Base-by-base conservation (phyloP, 2,329 filamentous ascomycete genomes). In the Setomelanomma holmii region DNA sequence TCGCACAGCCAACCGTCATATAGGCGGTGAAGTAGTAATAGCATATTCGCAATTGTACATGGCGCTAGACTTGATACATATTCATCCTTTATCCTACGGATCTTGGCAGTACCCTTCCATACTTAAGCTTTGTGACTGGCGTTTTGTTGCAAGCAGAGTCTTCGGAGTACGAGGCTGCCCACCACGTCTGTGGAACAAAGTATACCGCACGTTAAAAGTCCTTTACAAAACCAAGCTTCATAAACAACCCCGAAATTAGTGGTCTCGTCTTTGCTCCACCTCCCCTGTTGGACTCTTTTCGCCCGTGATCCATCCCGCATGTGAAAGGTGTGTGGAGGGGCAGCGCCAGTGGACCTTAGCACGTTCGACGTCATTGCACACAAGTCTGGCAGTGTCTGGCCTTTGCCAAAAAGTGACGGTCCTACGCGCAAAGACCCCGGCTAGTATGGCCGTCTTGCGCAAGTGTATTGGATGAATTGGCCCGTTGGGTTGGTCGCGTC, bases 401-500 rank as follows among this genome's bases (percentile, higher is more conserved):
- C 53, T 47, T 51, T 41, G 14, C 42, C 44, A 2, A 30, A 49
- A 51, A 49, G 45, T 49, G 44, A 51, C 58, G 53, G 55, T 51
- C 40, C 53, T 20, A 60, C 50, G 53, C 46, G 49, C 43, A 41
- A 40, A 45, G 50, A 4, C 33, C 43, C 24, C 36, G 19, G 38
- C 45, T 58, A 63, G 59, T 45, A 47, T 22, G 27, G 36, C 33
- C 35, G 33, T 14, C 27, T 55, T 60, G 58, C 58, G 51, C 43
- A 56, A 55, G 51, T 39, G 50, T 51, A 64, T 64, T 61, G 55
- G 53, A 51, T 44, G 43, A n/a, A n/a, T n/a, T n/a, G n/a, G n/a
- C n/a, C n/a, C n/a, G 17, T 16, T 11, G 48, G 6, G 30, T 17
- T 38, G 33, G 48, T 52, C 47, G 39, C 44, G 57, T 43, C 45